Conservation (phyloP, 305 asterid species). For the Ilex paraguariensis region DNA sequence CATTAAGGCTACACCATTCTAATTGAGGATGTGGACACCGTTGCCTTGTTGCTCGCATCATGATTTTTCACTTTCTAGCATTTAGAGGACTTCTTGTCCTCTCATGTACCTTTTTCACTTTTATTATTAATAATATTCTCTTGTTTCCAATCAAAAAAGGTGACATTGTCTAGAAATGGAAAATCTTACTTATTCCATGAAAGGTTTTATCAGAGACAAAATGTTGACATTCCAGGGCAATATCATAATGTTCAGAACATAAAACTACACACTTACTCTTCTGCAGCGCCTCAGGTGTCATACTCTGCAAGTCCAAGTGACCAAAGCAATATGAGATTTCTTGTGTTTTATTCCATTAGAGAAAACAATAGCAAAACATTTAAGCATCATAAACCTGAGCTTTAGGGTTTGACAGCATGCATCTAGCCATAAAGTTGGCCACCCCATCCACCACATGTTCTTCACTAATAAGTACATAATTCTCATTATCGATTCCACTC, state of each 20-base stretch:
- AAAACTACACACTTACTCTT: conserved; percentile 36
- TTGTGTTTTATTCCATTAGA: not conserved
- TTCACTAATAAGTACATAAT: conserved; percentile 69
- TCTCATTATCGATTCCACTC: conserved; percentile 71
- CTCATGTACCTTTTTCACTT: too few relatives aligned
- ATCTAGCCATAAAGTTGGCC: conserved; percentile 83
- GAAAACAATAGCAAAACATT: not conserved
- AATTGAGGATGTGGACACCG: too few relatives aligned
- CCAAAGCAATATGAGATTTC: conserved; percentile 8
- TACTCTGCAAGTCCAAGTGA: conserved; percentile 45
- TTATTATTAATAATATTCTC: too few relatives aligned
- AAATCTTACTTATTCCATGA: too few relatives aligned
- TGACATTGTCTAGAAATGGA: too few relatives aligned
- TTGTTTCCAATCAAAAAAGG: too few relatives aligned
- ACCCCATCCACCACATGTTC: conserved; percentile 87
- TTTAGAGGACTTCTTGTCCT: too few relatives aligned
- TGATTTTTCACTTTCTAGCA: too few relatives aligned
- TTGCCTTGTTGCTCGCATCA: too few relatives aligned
- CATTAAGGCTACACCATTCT: too few relatives aligned
- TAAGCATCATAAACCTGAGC: conserved; percentile 26
- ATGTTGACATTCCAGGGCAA: not conserved
- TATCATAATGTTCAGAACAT: not conserved
- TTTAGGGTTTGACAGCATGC: conserved; percentile 69
- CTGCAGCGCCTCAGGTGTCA: conserved; percentile 70
- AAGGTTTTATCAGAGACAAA: too few relatives aligned